These are phyloP conservation scores for Capsella bursapastoris DNA, from an alignment of 345 rosid species.

Conservation along the genomic window DNA sequence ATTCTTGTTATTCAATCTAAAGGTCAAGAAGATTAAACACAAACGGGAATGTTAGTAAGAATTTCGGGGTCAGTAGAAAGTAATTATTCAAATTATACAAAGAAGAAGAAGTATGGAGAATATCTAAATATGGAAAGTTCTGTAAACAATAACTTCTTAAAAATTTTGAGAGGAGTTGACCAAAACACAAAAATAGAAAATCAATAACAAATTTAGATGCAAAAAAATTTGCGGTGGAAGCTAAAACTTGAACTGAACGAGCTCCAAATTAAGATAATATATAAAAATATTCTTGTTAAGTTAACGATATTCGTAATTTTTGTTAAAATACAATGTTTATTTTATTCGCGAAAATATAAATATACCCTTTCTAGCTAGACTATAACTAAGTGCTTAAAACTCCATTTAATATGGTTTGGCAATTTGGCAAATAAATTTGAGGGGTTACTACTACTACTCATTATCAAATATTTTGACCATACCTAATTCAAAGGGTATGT, in stretches of 20 bases:
- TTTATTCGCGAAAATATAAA: too few species aligned
- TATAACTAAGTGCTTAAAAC: too few species aligned
- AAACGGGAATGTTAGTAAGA: neutral
- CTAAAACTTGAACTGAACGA: too few species aligned
- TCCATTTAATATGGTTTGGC: neutral
- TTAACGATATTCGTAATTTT: neutral
- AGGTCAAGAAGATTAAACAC: neutral
- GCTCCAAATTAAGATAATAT: too few species aligned
- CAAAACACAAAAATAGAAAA: too few species aligned
- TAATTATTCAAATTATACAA: neutral
- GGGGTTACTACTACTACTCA: neutral
- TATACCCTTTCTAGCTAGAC: too few species aligned
- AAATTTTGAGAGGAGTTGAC: too few species aligned
- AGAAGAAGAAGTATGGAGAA: too few species aligned
- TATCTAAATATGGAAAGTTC: too few species aligned
- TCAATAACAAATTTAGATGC: too few species aligned
- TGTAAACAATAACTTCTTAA: too few species aligned
- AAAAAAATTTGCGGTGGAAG: too few species aligned
- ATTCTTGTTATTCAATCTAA: neutral
- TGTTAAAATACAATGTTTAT: neutral
- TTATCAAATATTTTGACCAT: slow-evolving; percentile 1
- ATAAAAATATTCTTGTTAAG: neutral
- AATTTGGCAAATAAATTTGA: neutral
- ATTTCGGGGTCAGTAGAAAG: neutral
- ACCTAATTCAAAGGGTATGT: slow-evolving; percentile 15